These are phyloP conservation scores for Bauhinia variegata DNA, from an alignment of 306 rosid species.

Conservation along the genomic window DNA sequence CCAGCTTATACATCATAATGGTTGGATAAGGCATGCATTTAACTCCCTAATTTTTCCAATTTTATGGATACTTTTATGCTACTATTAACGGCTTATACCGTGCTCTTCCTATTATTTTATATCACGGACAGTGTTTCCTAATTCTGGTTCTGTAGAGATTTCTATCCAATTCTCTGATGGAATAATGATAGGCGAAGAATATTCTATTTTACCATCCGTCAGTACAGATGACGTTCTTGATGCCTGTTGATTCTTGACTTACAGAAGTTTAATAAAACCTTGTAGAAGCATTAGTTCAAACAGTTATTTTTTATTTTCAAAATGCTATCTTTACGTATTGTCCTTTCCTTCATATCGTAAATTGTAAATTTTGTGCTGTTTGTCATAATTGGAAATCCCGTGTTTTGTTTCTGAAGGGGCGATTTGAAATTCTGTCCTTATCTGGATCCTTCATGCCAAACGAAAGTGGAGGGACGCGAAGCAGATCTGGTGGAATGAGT, in stretches of 20 bases:
- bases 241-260: background rate
- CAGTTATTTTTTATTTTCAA: constrained; percentile 17
- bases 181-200: constrained; percentile 18
- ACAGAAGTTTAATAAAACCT: background rate
- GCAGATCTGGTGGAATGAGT: constrained; percentile 98
- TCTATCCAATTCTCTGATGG: background rate
- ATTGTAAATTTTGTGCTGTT: constrained; percentile 3
- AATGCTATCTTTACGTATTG: background rate
- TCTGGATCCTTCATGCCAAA: constrained; percentile 93
- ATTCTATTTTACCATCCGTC: background rate
- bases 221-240: background rate
- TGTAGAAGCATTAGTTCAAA: constrained; percentile 14
- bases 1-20: background rate
- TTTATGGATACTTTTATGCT: background rate
- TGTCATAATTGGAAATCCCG: constrained; percentile 14
- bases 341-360: constrained; percentile 4
- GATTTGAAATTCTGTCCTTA: constrained; percentile 86
- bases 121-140: background rate
- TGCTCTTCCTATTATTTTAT: background rate
- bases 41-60: background rate
- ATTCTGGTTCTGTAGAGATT: constrained; percentile 7
- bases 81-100: background rate
- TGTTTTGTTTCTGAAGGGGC: constrained; percentile 63
- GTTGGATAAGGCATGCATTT: constrained; percentile 7
- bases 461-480: constrained; percentile 82